Base-by-base conservation (phyloP, 352 stramenopile species). In the Globisporangium lucens region DNA sequence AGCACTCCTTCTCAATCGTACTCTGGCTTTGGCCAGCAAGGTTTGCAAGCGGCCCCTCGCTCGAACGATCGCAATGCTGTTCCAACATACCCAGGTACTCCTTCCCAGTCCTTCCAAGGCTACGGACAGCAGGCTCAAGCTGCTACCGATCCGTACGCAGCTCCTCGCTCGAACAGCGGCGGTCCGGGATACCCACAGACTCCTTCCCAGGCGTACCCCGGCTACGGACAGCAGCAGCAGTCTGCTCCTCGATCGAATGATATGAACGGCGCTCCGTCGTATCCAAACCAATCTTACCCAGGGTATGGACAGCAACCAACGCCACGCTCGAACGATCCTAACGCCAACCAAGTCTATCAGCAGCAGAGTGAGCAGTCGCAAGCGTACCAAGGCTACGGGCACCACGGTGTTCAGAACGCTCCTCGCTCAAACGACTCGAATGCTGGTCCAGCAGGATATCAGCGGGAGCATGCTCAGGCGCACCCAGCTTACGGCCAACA, bases 41-140 rank as follows among this genome's bases (percentile, higher is more conserved):
- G 55, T 43, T 38, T 56, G 51, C 56, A 70, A 20, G 53, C 41
- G 67, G 56, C 70, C 1, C 72, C 72, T 43, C 72, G 67, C 6
- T 77, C 75, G 35, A 76, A 63, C 47, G 67, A 70, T 35, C 20
- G 67, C 17, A 73, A 63, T 43, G 41, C 55, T 1, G 41, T 58
- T 24, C 67, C 75, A 36, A 61, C 75, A 30, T 79, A 79, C 30
- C 73, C 73, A 30, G 69, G 67, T 61, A 71, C 65, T 20, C 49
- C 65, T 17, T 70, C 65, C 15, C 65, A 70, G 24, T 70, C 67
- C 22, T 74, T 74, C 53, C 64, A 64, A 29, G 38, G 57, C 17
- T 70, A 66, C 20, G 51, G 49, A 5, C 58, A 67, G 29, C 66
- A 71, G 17, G 17, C 15, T 15, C 58, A 66, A 52, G n/a, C 41